Evolutionary conservation across 305 asterid genomes (phyloP).

Genomic region (Fraxinus greggii): DNA sequence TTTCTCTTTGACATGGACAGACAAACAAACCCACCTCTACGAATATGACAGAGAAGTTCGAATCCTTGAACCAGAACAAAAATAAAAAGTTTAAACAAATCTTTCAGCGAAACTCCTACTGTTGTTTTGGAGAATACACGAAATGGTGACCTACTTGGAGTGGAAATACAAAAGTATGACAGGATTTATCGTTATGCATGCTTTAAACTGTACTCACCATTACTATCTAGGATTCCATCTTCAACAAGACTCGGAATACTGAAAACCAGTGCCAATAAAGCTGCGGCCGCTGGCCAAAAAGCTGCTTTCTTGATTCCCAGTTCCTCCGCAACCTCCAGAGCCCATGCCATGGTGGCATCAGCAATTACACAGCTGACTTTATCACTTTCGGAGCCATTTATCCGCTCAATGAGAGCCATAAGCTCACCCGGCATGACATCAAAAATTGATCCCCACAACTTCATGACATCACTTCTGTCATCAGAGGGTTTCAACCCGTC

Average conservation of each 20-base stretch:
- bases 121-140: neutral
- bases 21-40: no score
- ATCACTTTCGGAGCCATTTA: conserved; percentile 22
- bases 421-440: conserved; percentile 40
- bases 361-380: conserved; percentile 33
- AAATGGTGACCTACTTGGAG: neutral
- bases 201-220: conserved; percentile 28
- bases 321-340: conserved; percentile 33
- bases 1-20: no score
- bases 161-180: neutral
- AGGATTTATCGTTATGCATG: conserved; percentile 4
- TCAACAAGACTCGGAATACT: conserved; percentile 33
- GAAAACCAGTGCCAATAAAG: conserved; percentile 15
- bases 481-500: conserved; percentile 44
- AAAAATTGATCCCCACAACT: conserved; percentile 17
- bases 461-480: conserved; percentile 34
- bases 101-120: neutral
- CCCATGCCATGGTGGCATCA: conserved; percentile 41
- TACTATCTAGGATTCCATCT: conserved; percentile 34
- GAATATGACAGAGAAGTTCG: neutral
- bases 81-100: neutral
- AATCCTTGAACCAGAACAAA: neutral
- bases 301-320: conserved; percentile 30
- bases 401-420: conserved; percentile 29
- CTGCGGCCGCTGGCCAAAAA: conserved; percentile 35